Evolutionary conservation across 1,139 yeast species (phyloP), one percentile per base, ranked within the genome.

Genomic region (Debaryomycetaceae sp.): DNA sequence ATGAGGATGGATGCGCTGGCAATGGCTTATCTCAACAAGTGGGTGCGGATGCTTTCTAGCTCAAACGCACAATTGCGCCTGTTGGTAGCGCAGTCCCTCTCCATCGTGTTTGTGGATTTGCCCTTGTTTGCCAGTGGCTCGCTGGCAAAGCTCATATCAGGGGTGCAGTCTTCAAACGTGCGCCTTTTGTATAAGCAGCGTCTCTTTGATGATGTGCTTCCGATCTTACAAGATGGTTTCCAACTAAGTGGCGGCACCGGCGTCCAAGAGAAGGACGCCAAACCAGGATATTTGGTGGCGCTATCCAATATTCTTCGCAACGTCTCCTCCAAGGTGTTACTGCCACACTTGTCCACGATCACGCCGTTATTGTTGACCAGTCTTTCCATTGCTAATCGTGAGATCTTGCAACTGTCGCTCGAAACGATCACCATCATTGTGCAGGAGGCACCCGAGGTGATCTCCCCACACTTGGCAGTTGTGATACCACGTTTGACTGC

Each of bases 121-220:
- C 71, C 75, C 10, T 60, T 82, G 3, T 73, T 81, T 41, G 58
- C 66, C 30, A 77, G 73, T 44, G 44, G 51, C 21, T 43, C 48
- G 26, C 31, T 45, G 23, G 43, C 41, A 17, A 49, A 53, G 29
- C 41, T 68, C 25, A 77, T 74, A 23, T 65, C 73, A 2, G 66
- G 68, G 25, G 75, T 73, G 12, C 53, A 68, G 41, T 75, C 76
- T 38, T 64, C 81, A 36, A 73, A 78, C 37, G 73, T 82, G 16
- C 71, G 83, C 35, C 53, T 73, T 27, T 63, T 91, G 18, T 83
- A 82, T 62, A 86, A 85, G 50, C 97, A 91, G 48, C 78, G 79
- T 41, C 65, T 83, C 15, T 85, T 85, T 53, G 75, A 75, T 36
- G 58, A 65, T 7, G 60, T 78, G 3, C 61, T 79, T 15, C 78